Percentiles rank a stretch among this genome's conserved stretches.
Conservation (phyloP, 441 rosid species). For the Adansonia rubrostipa region DNA sequence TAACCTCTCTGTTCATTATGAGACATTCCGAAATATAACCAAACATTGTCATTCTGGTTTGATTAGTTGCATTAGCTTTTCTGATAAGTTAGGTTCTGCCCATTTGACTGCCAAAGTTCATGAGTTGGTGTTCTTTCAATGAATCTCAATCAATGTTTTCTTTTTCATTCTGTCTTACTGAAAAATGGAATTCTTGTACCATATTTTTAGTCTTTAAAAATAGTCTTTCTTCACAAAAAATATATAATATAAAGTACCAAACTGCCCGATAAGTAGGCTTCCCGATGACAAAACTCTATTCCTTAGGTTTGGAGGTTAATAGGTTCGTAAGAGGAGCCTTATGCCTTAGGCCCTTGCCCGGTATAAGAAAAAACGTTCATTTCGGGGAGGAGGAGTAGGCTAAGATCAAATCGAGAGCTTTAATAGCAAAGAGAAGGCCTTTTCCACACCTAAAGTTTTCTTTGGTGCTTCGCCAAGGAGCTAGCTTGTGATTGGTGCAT, state of each 20-base stretch:
- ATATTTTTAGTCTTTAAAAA: neutral
- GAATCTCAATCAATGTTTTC: too few species aligned
- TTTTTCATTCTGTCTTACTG: neutral
- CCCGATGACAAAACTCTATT: neutral
- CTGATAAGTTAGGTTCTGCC: too few species aligned
- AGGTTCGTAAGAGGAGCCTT: neutral
- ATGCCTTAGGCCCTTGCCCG: neutral
- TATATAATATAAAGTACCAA: neutral
- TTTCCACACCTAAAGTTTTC: neutral
- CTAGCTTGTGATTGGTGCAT: neutral
- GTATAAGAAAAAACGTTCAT: neutral
- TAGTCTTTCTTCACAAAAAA: neutral
- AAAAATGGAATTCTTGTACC: neutral
- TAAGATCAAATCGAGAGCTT: neutral
- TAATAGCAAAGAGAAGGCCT: neutral
- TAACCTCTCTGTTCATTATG: too few species aligned
- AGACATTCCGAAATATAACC: too few species aligned
- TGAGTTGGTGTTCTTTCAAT: too few species aligned
- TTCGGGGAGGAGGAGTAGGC: neutral
- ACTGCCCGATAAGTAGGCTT: neutral
- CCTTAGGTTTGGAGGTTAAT: neutral
- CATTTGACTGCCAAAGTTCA: too few species aligned
- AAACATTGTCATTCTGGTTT: too few species aligned
- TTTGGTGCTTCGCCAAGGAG: neutral
- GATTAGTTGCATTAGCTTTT: too few species aligned